Evolutionary conservation across 257 asterid species (phyloP).

Genomic region (Schizonepeta tenuifolia): DNA sequence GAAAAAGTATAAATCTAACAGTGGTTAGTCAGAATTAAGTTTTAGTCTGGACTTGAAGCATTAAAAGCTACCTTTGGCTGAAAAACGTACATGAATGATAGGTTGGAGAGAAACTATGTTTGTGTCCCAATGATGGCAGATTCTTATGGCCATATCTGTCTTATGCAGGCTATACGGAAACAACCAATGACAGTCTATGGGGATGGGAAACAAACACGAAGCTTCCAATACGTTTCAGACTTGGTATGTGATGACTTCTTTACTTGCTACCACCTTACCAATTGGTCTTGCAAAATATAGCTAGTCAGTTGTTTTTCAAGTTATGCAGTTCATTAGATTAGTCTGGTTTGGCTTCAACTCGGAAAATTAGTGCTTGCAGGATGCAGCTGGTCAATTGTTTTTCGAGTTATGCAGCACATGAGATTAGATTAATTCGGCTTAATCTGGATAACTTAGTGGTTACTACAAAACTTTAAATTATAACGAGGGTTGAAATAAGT

Average conservation of each 20-base stretch:
- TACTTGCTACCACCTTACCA: neutral
- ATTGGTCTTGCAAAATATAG: constrained; percentile 8
- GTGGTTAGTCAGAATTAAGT: neutral
- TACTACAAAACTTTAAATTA: neutral
- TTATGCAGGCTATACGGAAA: constrained; percentile 78
- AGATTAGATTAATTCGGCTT: neutral
- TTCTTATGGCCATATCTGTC: constrained; percentile 24
- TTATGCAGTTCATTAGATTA: neutral
- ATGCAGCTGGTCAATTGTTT: constrained; percentile 5
- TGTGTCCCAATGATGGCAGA: constrained; percentile 5
- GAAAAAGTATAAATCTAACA: constrained; percentile 3
- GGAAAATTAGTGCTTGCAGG: neutral
- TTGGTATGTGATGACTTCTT: constrained; percentile 62
- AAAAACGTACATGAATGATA: neutral
- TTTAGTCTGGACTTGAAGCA: neutral
- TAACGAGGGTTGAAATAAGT: neutral
- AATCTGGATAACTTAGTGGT: neutral
- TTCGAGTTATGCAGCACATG: constrained; percentile 1
- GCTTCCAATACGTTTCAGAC: constrained; percentile 94
- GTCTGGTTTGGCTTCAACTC: neutral
- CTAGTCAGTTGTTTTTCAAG: constrained; percentile 3
- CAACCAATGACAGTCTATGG: constrained; percentile 94
- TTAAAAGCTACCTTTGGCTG: neutral
- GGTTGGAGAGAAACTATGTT: neutral
- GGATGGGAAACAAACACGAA: constrained; percentile 94